Conservation (phyloP, 2,329 filamentous ascomycete genomes). For the Beauveria rudraprayagi region DNA sequence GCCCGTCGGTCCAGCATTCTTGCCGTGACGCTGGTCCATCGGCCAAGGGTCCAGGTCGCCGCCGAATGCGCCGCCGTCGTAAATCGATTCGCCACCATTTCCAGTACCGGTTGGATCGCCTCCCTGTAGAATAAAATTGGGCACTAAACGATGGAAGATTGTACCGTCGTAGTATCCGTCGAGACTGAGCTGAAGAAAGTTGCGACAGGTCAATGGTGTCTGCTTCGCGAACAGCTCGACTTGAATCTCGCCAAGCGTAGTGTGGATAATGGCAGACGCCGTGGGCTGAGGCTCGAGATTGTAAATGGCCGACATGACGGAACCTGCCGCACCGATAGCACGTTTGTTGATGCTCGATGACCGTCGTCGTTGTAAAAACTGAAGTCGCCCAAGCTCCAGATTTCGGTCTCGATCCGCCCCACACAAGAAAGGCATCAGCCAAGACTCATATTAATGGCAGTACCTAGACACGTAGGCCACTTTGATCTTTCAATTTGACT, state of each 20-base stretch:
- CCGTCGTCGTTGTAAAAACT: not conserved
- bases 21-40: constrained; percentile 55
- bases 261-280: constrained; percentile 83
- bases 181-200: constrained; percentile 90
- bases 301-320: constrained; percentile 75
- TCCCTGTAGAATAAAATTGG: constrained; percentile 88
- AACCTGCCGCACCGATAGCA: not conserved
- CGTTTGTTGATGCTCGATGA: not conserved
- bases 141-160: constrained; percentile 86
- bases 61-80: constrained; percentile 71
- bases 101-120: constrained; percentile 92
- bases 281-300: constrained; percentile 93
- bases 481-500: not conserved
- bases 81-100: constrained; percentile 85
- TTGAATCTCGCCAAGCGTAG: constrained; percentile 78
- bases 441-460: not conserved
- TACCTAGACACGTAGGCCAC: not conserved
- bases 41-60: constrained; percentile 66
- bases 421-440: not conserved
- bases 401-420: constrained; percentile 1
- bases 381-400: not conserved
- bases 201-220: constrained; percentile 81
- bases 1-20: constrained; percentile 51
- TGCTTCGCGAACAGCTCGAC: constrained; percentile 95
- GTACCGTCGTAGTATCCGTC: constrained; percentile 94